Percentiles rank a stretch among this genome's conserved stretches.
phyloP scores from a whole-genome alignment of 257 asterid species.

The Paraleonurus japonicus region DNA sequence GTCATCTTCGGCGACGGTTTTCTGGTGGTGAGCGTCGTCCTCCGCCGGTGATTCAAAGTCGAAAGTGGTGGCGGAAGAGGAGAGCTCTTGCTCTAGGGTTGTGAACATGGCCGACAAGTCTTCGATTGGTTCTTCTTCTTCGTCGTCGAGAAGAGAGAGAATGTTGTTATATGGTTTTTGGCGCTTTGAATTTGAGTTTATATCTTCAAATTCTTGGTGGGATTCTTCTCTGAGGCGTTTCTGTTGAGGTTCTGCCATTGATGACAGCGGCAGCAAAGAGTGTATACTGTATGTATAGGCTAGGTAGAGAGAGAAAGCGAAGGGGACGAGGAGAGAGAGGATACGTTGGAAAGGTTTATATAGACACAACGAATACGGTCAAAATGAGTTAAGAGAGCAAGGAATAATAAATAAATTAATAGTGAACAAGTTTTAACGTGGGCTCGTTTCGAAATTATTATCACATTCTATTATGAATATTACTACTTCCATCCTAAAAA shows the following conservation, averaged over 20 bases:
- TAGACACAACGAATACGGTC: constrained; percentile 42
- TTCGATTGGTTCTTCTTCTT: constrained; percentile 40
- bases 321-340: constrained; percentile 48
- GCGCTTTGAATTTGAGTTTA: constrained; percentile 39
- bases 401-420: not conserved
- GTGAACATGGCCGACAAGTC: constrained; percentile 51
- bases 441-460: too few relatives aligned
- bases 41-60: constrained; percentile 30
- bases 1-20: constrained; percentile 19
- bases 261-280: too few relatives aligned
- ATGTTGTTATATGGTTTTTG: constrained; percentile 43
- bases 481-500: too few relatives aligned
- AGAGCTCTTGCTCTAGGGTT: constrained; percentile 52
- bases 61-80: constrained; percentile 33
- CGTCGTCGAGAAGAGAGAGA: constrained; percentile 62
- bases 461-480: too few relatives aligned
- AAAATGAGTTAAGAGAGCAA: constrained; percentile 30
- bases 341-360: constrained; percentile 46
- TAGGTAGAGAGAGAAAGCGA: constrained; percentile 26
- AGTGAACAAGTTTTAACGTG: too few relatives aligned
- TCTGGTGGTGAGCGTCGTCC: constrained; percentile 4
- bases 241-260: constrained; percentile 52
- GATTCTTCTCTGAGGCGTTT: constrained; percentile 62
- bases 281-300: too few relatives aligned
- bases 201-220: constrained; percentile 21